Conservation (phyloP, 2,329 filamentous ascomycete species). For the Biscogniauxia marginata region DNA sequence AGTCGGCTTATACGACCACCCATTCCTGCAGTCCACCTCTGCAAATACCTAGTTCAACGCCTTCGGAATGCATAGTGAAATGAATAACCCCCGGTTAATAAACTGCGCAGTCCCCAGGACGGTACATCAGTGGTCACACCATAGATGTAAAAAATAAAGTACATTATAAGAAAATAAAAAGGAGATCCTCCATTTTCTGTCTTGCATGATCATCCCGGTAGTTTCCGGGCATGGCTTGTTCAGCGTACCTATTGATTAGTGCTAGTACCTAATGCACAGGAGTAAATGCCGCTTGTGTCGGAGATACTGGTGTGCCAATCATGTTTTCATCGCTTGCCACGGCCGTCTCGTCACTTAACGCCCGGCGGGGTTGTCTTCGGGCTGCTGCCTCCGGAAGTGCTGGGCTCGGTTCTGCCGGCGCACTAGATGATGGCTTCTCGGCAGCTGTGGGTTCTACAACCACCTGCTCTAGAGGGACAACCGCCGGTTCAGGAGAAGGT, state of each 20-base stretch:
- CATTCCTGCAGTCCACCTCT: background rate
- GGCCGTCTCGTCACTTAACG: constrained; percentile 31
- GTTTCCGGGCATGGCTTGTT: background rate
- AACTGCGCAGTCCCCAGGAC: background rate
- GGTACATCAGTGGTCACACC: background rate
- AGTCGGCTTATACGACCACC: background rate
- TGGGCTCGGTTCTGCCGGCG: constrained; percentile 6
- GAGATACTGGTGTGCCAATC: constrained; percentile 2
- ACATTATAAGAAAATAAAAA: background rate
- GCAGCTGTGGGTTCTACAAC: constrained; percentile 18
- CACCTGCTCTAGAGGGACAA: constrained; percentile 35
- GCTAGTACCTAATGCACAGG: background rate
- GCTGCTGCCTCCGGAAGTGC: constrained; percentile 18
- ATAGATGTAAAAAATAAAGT: background rate
- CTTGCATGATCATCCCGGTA: too few relatives aligned
- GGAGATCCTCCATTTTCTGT: too few relatives aligned
- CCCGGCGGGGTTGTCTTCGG: constrained; percentile 22
- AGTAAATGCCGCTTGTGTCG: background rate
- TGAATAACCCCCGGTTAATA: background rate
- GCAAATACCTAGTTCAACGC: background rate
- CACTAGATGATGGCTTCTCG: background rate
- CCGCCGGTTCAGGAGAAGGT: constrained; percentile 22
- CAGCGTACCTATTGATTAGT: background rate
- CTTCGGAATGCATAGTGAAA: background rate
- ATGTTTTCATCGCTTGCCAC: constrained; percentile 24